Percentiles rank a stretch among this genome's conserved stretches.
phyloP scores from a whole-genome alignment of 805 yeast species.

The Metschnikowia hibisci region DNA sequence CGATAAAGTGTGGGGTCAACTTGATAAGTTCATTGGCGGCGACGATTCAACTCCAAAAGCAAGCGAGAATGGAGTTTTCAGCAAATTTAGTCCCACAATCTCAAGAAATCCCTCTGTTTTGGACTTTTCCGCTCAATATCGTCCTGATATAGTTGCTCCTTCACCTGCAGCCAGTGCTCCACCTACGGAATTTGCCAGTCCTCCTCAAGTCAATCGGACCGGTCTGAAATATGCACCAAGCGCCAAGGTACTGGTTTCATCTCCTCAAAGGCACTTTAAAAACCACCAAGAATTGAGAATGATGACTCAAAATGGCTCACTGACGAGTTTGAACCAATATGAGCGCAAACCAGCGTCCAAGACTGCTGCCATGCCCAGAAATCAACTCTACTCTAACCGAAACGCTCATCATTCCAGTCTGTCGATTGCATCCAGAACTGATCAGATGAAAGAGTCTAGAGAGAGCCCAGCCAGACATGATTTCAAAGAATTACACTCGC shows the following conservation, averaged over 20 bases:
- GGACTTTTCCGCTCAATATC: conserved; percentile 23
- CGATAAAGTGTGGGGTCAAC: conserved; percentile 84
- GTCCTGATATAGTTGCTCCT: conserved; percentile 6
- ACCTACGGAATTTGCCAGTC: conserved; percentile 11
- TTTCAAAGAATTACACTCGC: conserved; percentile 8
- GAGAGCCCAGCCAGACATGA: neutral
- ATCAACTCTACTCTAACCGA: conserved; percentile 8
- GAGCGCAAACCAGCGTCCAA: conserved; percentile 3
- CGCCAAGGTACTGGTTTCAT: neutral
- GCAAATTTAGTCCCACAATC: conserved; percentile 66
- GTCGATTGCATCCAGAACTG: conserved; percentile 19
- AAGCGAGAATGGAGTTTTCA: conserved; percentile 55
- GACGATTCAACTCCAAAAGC: conserved; percentile 44
- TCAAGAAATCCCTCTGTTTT: conserved; percentile 49
- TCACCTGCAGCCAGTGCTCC: conserved; percentile 8
- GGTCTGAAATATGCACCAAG: conserved; percentile 11
- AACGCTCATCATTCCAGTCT: conserved; percentile 18
- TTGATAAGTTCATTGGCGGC: conserved; percentile 89
- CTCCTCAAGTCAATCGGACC: conserved; percentile 8
- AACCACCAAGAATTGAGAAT: neutral
- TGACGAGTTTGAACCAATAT: conserved; percentile 10
- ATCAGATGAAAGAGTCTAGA: neutral
- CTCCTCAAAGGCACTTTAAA: conserved; percentile 6
- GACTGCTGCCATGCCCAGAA: conserved; percentile 5
- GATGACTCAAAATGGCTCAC: conserved; percentile 7